A percentile compares a stretch with the other conserved stretches of the same genome.
phyloP scores from a whole-genome alignment of 805 yeast genomes.

The Yarrowia deformans region DNA sequence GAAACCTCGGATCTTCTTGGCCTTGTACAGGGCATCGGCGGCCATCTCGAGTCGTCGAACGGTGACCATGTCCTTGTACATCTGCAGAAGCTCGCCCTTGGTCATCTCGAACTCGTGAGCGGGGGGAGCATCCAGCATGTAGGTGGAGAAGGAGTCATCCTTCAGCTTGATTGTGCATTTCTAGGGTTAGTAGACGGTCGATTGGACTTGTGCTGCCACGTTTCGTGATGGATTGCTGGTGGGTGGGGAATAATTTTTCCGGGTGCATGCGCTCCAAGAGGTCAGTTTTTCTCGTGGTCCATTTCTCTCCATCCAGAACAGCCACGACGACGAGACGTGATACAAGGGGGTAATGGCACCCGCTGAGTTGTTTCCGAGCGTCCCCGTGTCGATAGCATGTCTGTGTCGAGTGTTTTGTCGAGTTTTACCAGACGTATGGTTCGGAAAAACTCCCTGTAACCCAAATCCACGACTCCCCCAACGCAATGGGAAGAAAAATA shows the following conservation, averaged over 20 bases:
- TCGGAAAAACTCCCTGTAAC: slow-evolving; percentile 40
- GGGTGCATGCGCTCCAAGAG: slow-evolving; percentile 19
- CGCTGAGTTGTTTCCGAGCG: slow-evolving; percentile 4
- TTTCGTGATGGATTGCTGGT: slow-evolving; percentile 26
- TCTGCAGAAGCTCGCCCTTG: slow-evolving; percentile 78
- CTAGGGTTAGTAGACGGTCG: slow-evolving; percentile 13
- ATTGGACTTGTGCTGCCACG: not conserved
- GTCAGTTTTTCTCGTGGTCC: not conserved
- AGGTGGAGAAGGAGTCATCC: slow-evolving; percentile 82
- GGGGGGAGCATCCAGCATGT: slow-evolving; percentile 77
- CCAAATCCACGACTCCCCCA: slow-evolving; percentile 35
- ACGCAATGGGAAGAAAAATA: slow-evolving; percentile 31
- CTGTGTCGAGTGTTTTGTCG: not conserved
- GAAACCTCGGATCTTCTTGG: slow-evolving; percentile 98
- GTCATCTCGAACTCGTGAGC: slow-evolving; percentile 76
- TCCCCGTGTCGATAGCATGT: not conserved
- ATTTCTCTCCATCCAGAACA: not conserved
- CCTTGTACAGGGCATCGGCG: slow-evolving; percentile 96
- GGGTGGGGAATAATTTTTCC: slow-evolving; percentile 35
- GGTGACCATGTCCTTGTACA: slow-evolving; percentile 95
- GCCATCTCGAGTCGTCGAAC: slow-evolving; percentile 98
- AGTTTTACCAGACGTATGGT: not conserved
- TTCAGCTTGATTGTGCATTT: slow-evolving; percentile 38
- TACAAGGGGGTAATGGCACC: not conserved
- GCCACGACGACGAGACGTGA: not conserved